Base-by-base conservation (phyloP, 2,329 filamentous ascomycete species). In the Paecilomyces niveus region DNA sequence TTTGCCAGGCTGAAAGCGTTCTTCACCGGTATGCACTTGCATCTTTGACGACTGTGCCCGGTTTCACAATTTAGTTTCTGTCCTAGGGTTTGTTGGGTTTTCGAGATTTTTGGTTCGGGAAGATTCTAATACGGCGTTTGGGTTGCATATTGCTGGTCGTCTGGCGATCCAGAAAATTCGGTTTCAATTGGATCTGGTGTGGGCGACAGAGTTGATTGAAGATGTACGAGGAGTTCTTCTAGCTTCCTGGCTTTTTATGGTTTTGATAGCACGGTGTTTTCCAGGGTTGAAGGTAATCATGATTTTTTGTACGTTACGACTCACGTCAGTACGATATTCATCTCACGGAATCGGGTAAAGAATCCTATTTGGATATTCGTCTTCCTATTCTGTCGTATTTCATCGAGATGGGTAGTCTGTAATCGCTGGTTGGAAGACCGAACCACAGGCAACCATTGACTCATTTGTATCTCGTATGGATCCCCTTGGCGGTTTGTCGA, bases 41-140 rank as follows among this genome's bases (percentile, higher is more conserved):
- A n/a, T 45, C 15, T 45, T 45, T 6, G 18, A 45, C 39, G n/a
- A 18, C 39, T 45, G 39, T 45, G 39, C n/a, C 54, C 53, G 61
- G 35, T 55, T 55, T 57, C 50, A 52, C 21, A 52, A 52, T 13
- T 24, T 58, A 58, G 49, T 32, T 26, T 59, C 58, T 15, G 60
- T 56, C 54, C 57, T 64, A 55, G 63, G 61, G 24, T 64, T 59
- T 59, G 61, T 64, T 63, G 55, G 55, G 67, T 29, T 64, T 61
- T 65, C 58, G 58, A 62, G 59, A 58, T 60, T 62, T 56, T 56
- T 62, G 61, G 65, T 61, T 58, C 57, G 61, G 67, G 64, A 61
- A 62, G 65, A 61, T 64, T 66, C 24, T 29, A 62, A 60, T 58
- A 57, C 54, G 69, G 70, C 66, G 68, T 72, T 59, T 60, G 39